Conservation (phyloP, 352 stramenopile species). For the Phytophthora lateralis region DNA sequence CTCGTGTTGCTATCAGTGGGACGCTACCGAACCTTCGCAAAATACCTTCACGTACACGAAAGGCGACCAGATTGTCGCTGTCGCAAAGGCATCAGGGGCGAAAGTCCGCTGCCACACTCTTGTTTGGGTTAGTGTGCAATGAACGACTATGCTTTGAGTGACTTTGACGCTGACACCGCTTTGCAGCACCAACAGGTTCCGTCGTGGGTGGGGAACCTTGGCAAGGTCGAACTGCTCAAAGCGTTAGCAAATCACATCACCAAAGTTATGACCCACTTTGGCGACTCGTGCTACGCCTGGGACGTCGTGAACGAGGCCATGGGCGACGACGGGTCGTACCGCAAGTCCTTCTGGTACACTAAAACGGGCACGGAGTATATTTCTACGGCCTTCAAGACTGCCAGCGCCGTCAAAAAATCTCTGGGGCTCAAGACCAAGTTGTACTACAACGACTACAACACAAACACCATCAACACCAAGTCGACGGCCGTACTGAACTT, state of each 20-base stretch:
- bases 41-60: conserved; percentile 10
- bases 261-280: conserved; percentile 16
- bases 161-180: not conserved
- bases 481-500: conserved; percentile 16
- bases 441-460: conserved; percentile 12
- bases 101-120: conserved; percentile 26
- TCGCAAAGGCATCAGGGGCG: conserved; percentile 6
- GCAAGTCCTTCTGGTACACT: conserved; percentile 26
- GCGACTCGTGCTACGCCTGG: conserved; percentile 23
- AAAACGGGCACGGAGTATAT: conserved; percentile 27
- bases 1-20: conserved; percentile 3
- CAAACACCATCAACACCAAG: conserved; percentile 17
- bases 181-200: conserved; percentile 16
- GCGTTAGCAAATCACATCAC: conserved; percentile 17
- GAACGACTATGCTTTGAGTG: not conserved
- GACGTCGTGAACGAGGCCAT: conserved; percentile 25
- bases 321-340: conserved; percentile 16
- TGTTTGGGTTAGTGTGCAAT: conserved; percentile 6
- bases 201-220: conserved; percentile 18
- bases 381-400: conserved; percentile 24
- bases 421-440: conserved; percentile 13
- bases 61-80: conserved; percentile 12
- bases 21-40: conserved; percentile 10
- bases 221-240: conserved; percentile 16
- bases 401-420: conserved; percentile 20